Evolutionary conservation across 805 yeast genomes (phyloP), one percentile per base, ranked within the genome.

Genomic region (Torulaspora microellipsoides): DNA sequence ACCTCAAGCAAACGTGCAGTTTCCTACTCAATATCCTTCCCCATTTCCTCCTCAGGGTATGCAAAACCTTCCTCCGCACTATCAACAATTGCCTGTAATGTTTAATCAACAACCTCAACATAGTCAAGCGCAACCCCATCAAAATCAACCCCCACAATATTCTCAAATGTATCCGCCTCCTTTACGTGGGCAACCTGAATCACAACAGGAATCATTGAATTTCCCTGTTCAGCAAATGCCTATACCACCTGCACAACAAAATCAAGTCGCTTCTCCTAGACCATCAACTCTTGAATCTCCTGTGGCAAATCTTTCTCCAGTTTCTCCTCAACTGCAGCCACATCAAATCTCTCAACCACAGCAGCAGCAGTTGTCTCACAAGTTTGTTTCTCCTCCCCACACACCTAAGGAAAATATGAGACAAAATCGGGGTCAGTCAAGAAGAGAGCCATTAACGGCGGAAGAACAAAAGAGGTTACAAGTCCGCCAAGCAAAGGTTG

Each of bases 401-500:
- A 38, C 44, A 11, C 50, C 46, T 13, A 45, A 46, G 27, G 47
- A 45, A 27, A 50, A 46, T 42, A 48, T 37, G 27, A 53, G 47
- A 41, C 50, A 47, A n/a, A 43, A 40, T 46, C 59, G 54, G 34
- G 49, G 48, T 34, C 53, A 49, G 34, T 36, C 52, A 42, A 56
- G 68, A 55, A 58, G 66, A 46, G 67, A 68, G 54, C 73, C 71
- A 25, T 67, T 83, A 56, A 71, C 83, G 33, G 85, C 85, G 7
- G 91, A 83, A 57, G 90, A 85, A 59, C 82, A 82, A 61, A 82
- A 78, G 51, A 75, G 79, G 53, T 70, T 80, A 43, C 75, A 80
- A 43, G 71, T 70, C 37, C 81, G 93, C 69, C 87, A 82, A 51
- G 82, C 81, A 47, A 84, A 85, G 62, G 89, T 84, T 39, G 75